Conservation (phyloP, 2,329 filamentous ascomycete genomes). For the Alternaria arbusti region DNA sequence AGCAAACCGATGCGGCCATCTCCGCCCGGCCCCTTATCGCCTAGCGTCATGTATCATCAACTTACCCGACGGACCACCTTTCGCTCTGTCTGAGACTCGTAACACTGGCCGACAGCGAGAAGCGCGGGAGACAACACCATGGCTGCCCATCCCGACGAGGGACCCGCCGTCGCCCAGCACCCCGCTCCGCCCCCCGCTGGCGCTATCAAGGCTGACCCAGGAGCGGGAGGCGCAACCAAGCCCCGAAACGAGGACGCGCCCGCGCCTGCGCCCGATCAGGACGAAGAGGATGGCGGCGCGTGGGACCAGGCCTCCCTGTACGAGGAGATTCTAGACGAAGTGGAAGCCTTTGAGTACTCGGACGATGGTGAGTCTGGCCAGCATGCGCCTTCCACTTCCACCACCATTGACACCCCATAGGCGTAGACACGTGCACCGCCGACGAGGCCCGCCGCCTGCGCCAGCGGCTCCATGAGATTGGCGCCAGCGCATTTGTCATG, state of each 20-base stretch:
- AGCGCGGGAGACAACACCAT: conserved; percentile 27
- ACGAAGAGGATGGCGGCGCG: conserved; percentile 31
- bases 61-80: conserved; percentile 20
- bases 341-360: conserved; percentile 37
- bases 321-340: conserved; percentile 45
- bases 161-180: conserved; percentile 38
- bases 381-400: neutral
- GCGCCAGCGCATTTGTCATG: conserved; percentile 78
- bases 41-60: conserved; percentile 16
- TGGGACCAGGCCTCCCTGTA: conserved; percentile 43
- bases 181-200: conserved; percentile 23
- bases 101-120: conserved; percentile 12
- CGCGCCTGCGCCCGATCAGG: conserved; percentile 16
- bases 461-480: conserved; percentile 74
- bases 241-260: conserved; percentile 21
- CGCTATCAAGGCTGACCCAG: conserved; percentile 23
- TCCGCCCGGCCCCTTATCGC: conserved; percentile 5
- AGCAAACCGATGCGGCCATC: conserved; percentile 10
- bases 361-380: conserved; percentile 23
- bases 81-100: conserved; percentile 16
- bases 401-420: conserved; percentile 26
- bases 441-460: conserved; percentile 71
- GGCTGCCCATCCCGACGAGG: conserved; percentile 35
- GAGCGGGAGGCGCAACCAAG: conserved; percentile 22
- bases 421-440: conserved; percentile 38